A percentile compares a stretch with the other conserved stretches of the same genome.
These are phyloP conservation scores for Phlyctochytrium arcticum DNA, from an alignment of 192 early-diverging fungal species.

Conservation along the genomic window DNA sequence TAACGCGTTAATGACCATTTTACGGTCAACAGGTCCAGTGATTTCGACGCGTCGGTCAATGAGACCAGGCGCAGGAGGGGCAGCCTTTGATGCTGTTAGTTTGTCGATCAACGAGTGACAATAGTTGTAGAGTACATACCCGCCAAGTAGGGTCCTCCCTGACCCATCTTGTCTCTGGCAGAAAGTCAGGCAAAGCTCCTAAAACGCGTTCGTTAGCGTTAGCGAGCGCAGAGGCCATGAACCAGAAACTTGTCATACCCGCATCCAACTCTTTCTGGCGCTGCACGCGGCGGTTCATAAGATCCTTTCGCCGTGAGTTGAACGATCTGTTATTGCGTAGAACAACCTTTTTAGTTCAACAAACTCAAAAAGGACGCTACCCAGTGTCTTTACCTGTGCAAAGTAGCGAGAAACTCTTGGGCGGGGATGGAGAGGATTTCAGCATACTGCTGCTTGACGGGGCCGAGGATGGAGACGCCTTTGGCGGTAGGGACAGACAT, in stretches of 20 bases:
- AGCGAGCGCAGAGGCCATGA: too few species aligned
- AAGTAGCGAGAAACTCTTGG: constrained; percentile 79
- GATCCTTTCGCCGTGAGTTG: constrained; percentile 82
- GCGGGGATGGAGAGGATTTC: constrained; percentile 82
- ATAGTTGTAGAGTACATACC: constrained; percentile 15
- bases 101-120: too few species aligned
- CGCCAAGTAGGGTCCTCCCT: constrained; percentile 87
- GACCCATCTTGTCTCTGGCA: constrained; percentile 88
- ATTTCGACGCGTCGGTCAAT: constrained; percentile 94
- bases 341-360: background rate
- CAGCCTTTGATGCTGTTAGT: constrained; percentile 57
- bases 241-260: constrained; percentile 37
- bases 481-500: constrained; percentile 28
- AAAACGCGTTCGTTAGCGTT: background rate
- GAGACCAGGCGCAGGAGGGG: constrained; percentile 84
- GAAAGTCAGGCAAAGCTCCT: constrained; percentile 72
- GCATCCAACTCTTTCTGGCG: constrained; percentile 78
- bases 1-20: constrained; percentile 99
- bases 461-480: constrained; percentile 42
- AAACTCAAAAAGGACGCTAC: background rate
- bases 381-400: constrained; percentile 61
- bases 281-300: constrained; percentile 74
- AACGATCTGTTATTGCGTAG: constrained; percentile 56
- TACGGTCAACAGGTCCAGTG: constrained; percentile 95
- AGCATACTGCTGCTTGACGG: constrained; percentile 44